Percentiles rank a stretch among this genome's conserved stretches.
Conservation (phyloP, 768 basidiomycete species). For the Lepiota subincarnata region DNA sequence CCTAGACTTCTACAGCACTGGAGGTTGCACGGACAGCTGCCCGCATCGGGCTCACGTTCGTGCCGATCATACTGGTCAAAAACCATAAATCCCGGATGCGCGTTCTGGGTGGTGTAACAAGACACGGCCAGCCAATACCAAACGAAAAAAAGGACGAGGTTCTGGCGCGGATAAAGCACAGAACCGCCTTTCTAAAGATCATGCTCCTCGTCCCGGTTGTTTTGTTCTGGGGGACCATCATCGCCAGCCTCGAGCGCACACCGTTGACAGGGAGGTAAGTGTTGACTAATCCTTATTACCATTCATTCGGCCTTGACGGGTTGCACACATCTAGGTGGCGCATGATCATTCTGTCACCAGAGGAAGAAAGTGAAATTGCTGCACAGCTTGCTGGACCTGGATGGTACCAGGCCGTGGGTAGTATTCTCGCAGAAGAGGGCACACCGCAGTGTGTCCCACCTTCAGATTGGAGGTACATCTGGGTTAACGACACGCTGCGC, state of each 20-base stretch:
- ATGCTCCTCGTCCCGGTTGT: slow-evolving; percentile 58
- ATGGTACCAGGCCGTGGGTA: slow-evolving; percentile 81
- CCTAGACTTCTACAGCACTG: slow-evolving; percentile 68
- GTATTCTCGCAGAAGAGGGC: slow-evolving; percentile 68
- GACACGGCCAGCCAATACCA: slow-evolving; percentile 44
- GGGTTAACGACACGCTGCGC: slow-evolving; percentile 80
- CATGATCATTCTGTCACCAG: slow-evolving; percentile 83
- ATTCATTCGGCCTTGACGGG: not conserved
- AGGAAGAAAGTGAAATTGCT: slow-evolving; percentile 91
- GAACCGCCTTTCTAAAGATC: slow-evolving; percentile 46
- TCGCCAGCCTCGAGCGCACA: slow-evolving; percentile 72
- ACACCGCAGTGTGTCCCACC: slow-evolving; percentile 60
- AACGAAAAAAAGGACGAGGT: slow-evolving; percentile 49
- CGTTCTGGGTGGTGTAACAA: slow-evolving; percentile 47
- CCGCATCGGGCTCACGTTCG: slow-evolving; percentile 70
- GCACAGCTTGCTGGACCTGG: slow-evolving; percentile 74
- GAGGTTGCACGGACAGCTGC: slow-evolving; percentile 66
- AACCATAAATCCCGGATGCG: slow-evolving; percentile 47
- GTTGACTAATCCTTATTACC: slow-evolving; percentile 8
- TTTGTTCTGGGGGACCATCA: slow-evolving; percentile 63
- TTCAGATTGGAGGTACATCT: slow-evolving; percentile 85
- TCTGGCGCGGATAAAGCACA: slow-evolving; percentile 43
- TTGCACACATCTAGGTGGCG: slow-evolving; percentile 57
- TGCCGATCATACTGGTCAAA: slow-evolving; percentile 63
- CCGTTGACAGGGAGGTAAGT: slow-evolving; percentile 83